These are phyloP conservation scores for Diaporthe sp. DNA, from an alignment of 2,329 filamentous ascomycete genomes.

Conservation along the genomic window DNA sequence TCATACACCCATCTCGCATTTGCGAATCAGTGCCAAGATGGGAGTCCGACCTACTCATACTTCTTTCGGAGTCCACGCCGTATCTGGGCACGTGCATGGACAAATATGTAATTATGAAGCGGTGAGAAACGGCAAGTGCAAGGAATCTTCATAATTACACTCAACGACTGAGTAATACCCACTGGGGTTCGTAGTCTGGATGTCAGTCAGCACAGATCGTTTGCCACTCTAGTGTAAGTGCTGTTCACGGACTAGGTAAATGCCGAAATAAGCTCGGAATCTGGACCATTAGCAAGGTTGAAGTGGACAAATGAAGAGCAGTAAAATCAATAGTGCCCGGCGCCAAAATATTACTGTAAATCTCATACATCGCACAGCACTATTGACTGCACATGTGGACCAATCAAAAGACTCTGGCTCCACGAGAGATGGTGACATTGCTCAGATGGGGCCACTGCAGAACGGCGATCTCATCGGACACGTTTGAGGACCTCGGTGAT, in stretches of 20 bases:
- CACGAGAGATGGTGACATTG: neutral
- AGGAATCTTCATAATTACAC: neutral
- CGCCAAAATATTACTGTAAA: constrained; percentile 16
- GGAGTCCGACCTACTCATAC: neutral
- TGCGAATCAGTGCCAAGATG: neutral
- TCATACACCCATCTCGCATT: neutral
- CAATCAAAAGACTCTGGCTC: neutral
- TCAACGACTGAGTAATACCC: fast-evolving
- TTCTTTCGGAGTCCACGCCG: neutral
- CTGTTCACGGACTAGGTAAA: neutral
- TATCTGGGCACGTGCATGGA: neutral
- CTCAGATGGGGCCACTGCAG: neutral
- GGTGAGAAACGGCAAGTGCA: neutral
- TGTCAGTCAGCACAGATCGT: neutral
- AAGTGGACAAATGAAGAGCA: neutral
- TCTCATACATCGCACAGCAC: neutral
- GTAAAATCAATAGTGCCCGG: neutral
- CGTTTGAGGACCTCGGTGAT: neutral
- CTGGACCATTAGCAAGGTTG: neutral
- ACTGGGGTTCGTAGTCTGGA: fast-evolving
- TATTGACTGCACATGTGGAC: neutral
- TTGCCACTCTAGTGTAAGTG: neutral
- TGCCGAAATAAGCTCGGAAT: neutral
- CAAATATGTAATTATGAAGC: neutral
- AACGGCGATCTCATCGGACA: neutral